phyloP scores from a whole-genome alignment of 2,329 filamentous ascomycete genomes.

The Erysiphe pulchra region DNA sequence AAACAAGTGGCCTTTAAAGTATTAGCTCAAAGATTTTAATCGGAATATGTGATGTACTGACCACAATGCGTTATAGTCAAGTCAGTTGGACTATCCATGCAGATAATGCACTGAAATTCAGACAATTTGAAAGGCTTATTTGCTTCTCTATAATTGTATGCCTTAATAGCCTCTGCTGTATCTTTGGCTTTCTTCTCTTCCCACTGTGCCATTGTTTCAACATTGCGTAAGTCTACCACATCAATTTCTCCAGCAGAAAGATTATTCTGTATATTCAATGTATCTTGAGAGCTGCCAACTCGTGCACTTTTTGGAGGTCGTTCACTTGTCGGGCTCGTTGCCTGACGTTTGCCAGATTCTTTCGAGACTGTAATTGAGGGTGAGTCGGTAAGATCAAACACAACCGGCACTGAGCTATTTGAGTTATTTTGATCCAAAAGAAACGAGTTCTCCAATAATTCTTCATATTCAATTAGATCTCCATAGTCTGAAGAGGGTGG shows the following conservation, averaged over 20 bases:
- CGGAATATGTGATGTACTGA: conserved; percentile 16
- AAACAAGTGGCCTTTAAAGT: conserved; percentile 30
- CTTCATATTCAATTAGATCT: not conserved
- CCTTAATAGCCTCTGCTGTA: conserved; percentile 10
- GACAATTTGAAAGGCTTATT: conserved; percentile 24
- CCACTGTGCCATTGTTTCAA: conserved; percentile 9
- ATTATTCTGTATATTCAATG: not conserved
- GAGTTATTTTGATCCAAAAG: not conserved
- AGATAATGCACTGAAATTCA: conserved; percentile 38
- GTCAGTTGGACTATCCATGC: conserved; percentile 33
- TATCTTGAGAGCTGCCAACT: not conserved
- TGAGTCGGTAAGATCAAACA: conserved; percentile 9
- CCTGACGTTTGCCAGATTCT: conserved; percentile 7
- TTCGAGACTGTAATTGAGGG: conserved; percentile 4
- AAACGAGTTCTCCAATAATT: not conserved
- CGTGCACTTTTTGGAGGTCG: conserved; percentile 1
- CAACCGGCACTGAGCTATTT: not conserved
- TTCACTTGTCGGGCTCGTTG: conserved; percentile 2
- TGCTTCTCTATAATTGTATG: conserved; percentile 19
- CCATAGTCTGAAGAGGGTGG: not conserved
- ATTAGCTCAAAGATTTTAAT: conserved; percentile 3
- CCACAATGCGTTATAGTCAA: conserved; percentile 41
- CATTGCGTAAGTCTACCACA: conserved; percentile 9
- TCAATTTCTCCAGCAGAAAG: conserved; percentile 4
- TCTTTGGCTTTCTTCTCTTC: conserved; percentile 8